Base-by-base conservation (phyloP, 1,284 basidiomycete genomes). In the Moesziomyces parantarcticus region DNA sequence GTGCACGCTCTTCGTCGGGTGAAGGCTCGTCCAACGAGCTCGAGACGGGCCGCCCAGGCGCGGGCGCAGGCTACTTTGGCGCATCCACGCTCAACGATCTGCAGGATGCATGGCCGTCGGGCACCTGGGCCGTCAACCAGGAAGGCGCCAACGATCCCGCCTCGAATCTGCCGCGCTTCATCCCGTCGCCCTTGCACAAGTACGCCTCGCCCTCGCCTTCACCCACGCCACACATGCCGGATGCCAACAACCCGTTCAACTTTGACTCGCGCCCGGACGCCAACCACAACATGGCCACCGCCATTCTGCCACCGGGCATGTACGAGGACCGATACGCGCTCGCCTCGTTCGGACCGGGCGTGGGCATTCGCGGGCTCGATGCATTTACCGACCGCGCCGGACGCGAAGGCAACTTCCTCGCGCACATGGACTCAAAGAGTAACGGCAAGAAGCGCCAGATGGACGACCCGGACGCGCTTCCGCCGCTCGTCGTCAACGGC, bases 331-430 rank as follows among this genome's bases (percentile, higher is more conserved):
- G 61, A 11, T 78, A 70, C 45, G 63, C 72, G 22, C 53, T 78
- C 6, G 73, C 66, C 2, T 68, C 68, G 2, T 75, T 80, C 13
- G 78, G 76, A 8, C 78, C 78, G 13, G 78, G 78, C 16, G 73
- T 65, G 6, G 72, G 68, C 29, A 69, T 78, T 34, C 70, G 76
- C 7, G 71, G 50, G 3, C 44, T 80, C 9, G 78, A 80, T 23
- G 61, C 67, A 3, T 78, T 66, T 50, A 80, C 78, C 5, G 76
- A 77, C 45, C 58, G 58, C n/a, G 76, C 70, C 5, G 78, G 78
- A 9, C 60, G 74, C n/a, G 52, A 75, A 14, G 72, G 67, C 50
- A 58, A 63, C 20, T 67, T 75, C 36, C 34, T 58, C 45, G 57
- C 58, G 14, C 42, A 64, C 0, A 26, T 45, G 58, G 46, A 58